Percentiles rank a stretch among this genome's conserved stretches.
phyloP scores from a whole-genome alignment of 2,329 filamentous ascomycete genomes.

The Lasiodiplodia sp. region DNA sequence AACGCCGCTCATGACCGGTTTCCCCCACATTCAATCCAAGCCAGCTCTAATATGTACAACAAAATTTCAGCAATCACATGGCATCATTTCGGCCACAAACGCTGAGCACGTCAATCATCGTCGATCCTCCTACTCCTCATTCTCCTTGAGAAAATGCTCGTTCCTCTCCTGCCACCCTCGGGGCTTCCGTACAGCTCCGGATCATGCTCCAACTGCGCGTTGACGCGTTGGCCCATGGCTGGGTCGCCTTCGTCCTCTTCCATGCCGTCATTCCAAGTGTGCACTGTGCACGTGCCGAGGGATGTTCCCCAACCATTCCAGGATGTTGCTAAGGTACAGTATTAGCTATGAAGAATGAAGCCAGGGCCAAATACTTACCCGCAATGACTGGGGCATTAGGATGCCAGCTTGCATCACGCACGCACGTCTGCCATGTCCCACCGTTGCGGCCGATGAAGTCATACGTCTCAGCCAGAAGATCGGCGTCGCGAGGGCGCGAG shows the following conservation, averaged over 20 bases:
- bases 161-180: conserved; percentile 14
- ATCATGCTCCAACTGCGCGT: conserved; percentile 46
- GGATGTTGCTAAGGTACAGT: conserved; percentile 68
- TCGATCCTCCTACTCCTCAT: conserved; percentile 8
- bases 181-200: conserved; percentile 41
- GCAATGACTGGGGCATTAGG: conserved; percentile 82
- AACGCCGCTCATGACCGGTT: conserved; percentile 11
- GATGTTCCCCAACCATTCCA: conserved; percentile 81
- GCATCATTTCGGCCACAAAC: not conserved
- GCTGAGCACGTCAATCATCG: conserved; percentile 11
- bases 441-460: conserved; percentile 63
- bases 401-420: conserved; percentile 91
- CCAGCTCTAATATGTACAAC: conserved; percentile 16
- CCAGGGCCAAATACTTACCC: conserved; percentile 51
- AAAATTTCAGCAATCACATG: not conserved
- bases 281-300: conserved; percentile 77
- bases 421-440: conserved; percentile 75
- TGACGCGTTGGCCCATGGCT: conserved; percentile 44
- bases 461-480: conserved; percentile 63
- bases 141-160: conserved; percentile 25
- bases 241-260: conserved; percentile 62
- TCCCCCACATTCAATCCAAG: not conserved
- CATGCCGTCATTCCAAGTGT: conserved; percentile 75
- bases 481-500: conserved; percentile 62
- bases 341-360: not conserved